phyloP scores from a whole-genome alignment of 177 flowering plant species.

The Vitis hybrid region DNA sequence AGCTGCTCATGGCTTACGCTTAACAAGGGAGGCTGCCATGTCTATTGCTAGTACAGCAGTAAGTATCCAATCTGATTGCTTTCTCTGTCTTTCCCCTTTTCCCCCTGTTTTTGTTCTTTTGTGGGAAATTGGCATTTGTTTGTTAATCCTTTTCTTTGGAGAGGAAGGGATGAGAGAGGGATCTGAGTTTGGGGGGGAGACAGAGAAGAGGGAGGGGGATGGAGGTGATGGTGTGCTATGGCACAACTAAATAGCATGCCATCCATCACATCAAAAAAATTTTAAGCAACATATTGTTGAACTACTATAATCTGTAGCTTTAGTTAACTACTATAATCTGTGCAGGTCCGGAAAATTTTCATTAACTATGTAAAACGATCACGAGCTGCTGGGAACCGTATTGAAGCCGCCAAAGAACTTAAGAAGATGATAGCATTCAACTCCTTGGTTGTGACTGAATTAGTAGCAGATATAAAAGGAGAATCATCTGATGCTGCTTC shows the following conservation, averaged over 20 bases:
- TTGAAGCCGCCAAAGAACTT: constrained; percentile 78
- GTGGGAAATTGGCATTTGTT: too few relatives aligned
- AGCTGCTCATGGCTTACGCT: constrained; percentile 90
- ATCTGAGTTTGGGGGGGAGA: too few relatives aligned
- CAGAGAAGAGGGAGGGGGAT: too few relatives aligned
- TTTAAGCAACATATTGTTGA: background rate
- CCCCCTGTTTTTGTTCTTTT: background rate
- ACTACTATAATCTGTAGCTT: background rate
- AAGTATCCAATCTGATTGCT: constrained; percentile 31
- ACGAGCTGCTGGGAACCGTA: constrained; percentile 60
- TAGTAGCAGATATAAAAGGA: constrained; percentile 86
- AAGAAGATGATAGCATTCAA: constrained; percentile 88
- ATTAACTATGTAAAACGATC: constrained; percentile 64
- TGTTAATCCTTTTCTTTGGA: too few relatives aligned
- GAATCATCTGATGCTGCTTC: constrained; percentile 52
- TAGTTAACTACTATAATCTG: background rate
- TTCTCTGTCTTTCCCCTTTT: background rate
- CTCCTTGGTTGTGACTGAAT: constrained; percentile 71
- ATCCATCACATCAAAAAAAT: too few relatives aligned
- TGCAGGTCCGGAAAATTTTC: constrained; percentile 78
- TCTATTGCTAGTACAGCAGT: constrained; percentile 93
- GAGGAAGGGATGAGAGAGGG: too few relatives aligned
- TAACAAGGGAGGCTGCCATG: constrained; percentile 86
- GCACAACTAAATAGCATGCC: too few relatives aligned
- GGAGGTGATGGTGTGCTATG: too few relatives aligned